phyloP scores from a whole-genome alignment of 805 yeast species.

The Saccharomyces mikatae region DNA sequence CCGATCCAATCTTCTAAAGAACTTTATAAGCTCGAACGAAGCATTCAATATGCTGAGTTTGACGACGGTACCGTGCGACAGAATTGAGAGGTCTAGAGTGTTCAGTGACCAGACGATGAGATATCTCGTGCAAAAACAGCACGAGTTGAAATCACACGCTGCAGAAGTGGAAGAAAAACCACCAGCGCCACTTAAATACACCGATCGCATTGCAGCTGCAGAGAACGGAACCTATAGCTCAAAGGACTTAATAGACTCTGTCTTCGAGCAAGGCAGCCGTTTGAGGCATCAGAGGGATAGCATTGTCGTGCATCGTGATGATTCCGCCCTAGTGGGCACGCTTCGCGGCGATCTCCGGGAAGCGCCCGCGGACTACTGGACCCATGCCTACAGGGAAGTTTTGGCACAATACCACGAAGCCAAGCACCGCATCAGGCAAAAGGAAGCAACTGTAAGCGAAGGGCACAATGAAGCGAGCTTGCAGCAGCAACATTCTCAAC shows the following conservation, averaged over 20 bases:
- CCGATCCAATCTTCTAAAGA: constrained; percentile 19
- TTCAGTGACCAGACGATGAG: constrained; percentile 7
- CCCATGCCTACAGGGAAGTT: constrained; percentile 1
- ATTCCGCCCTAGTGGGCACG: not conserved
- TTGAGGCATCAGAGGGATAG: not conserved
- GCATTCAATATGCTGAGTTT: constrained; percentile 19
- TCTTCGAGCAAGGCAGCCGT: not conserved
- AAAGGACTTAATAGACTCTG: not conserved
- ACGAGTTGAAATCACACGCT: not conserved
- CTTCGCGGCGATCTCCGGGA: constrained; percentile 13
- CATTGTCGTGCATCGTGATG: not conserved
- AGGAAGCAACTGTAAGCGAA: not conserved
- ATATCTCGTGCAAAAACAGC: constrained; percentile 7
- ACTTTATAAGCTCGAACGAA: constrained; percentile 13
- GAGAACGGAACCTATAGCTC: not conserved
- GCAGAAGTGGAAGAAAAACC: not conserved
- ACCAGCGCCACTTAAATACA: not conserved
- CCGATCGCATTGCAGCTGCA: not conserved
- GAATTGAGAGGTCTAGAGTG: constrained; percentile 15
- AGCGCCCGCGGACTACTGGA: constrained; percentile 30
- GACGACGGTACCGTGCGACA: constrained; percentile 17
- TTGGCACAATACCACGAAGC: not conserved
- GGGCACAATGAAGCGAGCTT: constrained; percentile 3
- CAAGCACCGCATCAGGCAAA: not conserved
- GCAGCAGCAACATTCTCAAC: constrained; percentile 2